Base-by-base conservation (phyloP, 2,329 filamentous ascomycete species). In the Aspergillus arachidicola region DNA sequence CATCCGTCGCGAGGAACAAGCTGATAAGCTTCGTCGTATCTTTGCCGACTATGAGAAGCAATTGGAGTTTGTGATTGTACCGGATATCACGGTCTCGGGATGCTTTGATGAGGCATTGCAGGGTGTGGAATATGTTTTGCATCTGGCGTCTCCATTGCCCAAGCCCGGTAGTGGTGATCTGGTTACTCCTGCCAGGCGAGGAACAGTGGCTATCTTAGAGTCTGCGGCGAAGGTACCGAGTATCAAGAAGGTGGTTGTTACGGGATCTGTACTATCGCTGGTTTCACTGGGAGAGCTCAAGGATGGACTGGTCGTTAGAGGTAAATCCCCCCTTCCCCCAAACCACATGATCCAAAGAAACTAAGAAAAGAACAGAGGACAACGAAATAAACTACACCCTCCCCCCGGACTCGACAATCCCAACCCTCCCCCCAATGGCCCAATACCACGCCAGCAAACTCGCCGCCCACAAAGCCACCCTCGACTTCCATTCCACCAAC, bases 81-180 rank as follows among this genome's bases (percentile, higher is more conserved):
- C 70, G 5, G 70, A 72, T 16, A 59, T 72, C 7, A 61, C 68
- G 0, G 36, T 56, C 7, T 21, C 54, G 1, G 62, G 60, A 2
- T 57, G 56, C 3, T 67, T 68, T n/a, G 60, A 60, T 1, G 38
- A 38, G 1, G 64, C 60, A 3, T 60, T 72, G 1, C 30, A 66
- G 1, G 63, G 56, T 2, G 68, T 70, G 1, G 61, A 70, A 5
- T 67, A 64, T 51, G 51, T 71, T 26, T 53, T 72, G 41, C 71
- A 72, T 45, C 41, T 72, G 19, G 70, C 70, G 2, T 70, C 68
- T 3, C 71, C 70, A 1, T 38, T 67, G 26, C 57, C 66, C 1
- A 30, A 50, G 4, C 60, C 59, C 1, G 50, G 12, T 1, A 64
- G 63, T 6, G 23, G 59, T 14, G 59, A 67, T 43, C 51, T 64